phyloP scores from a whole-genome alignment of 306 rosid genomes.

The Corylus americana region DNA sequence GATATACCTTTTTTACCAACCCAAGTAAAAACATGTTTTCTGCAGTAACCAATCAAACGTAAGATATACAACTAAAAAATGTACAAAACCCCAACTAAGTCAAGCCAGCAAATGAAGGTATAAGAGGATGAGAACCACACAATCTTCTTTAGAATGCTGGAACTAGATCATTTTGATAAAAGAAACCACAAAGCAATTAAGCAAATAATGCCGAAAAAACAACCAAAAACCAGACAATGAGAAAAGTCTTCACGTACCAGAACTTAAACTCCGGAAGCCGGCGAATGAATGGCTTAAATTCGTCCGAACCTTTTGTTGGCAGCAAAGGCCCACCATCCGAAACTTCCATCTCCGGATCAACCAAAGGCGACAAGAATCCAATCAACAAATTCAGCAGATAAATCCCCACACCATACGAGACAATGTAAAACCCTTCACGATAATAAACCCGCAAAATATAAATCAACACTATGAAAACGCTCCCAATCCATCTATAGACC shows the following conservation, averaged over 20 bases:
- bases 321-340: conserved; percentile 69
- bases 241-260: conserved; percentile 54
- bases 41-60: neutral
- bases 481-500: conserved; percentile 72
- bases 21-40: neutral
- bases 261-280: conserved; percentile 92
- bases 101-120: neutral
- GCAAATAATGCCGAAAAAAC: neutral
- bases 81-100: neutral
- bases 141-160: neutral
- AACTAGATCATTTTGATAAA: neutral
- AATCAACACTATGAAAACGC: conserved; percentile 37
- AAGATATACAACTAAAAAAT: neutral
- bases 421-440: conserved; percentile 78
- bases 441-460: conserved; percentile 70
- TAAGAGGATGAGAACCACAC: neutral
- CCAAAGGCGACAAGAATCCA: conserved; percentile 83
- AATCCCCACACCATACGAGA: conserved; percentile 83
- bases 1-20: neutral
- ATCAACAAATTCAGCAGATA: conserved; percentile 82
- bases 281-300: conserved; percentile 86
- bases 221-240: neutral
- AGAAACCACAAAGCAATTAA: conserved; percentile 6
- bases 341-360: conserved; percentile 78
- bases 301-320: conserved; percentile 89